Evolutionary conservation across 192 early-diverging fungal species (phyloP).

Genomic region (Spizellomyces sp.): DNA sequence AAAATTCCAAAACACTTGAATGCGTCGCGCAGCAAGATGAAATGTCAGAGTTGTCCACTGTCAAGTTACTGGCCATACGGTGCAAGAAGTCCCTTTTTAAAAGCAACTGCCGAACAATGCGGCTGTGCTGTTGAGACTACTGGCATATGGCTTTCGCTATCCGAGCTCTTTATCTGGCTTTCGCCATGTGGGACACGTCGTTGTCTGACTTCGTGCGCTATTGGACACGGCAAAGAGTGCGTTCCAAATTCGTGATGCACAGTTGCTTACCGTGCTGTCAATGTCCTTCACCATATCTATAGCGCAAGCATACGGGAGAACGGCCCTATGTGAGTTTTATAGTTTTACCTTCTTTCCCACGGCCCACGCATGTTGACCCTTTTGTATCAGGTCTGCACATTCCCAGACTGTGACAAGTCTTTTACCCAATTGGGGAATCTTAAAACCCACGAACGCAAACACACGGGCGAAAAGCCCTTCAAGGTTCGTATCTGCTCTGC

Average conservation of each 20-base stretch:
- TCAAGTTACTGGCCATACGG: conserved; percentile 25
- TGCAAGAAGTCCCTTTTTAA: background rate
- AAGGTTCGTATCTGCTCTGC: conserved; percentile 32
- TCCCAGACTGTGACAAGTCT: conserved; percentile 63
- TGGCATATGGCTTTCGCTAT: too few species aligned
- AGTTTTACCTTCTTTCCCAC: background rate
- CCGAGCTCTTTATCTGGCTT: too few species aligned
- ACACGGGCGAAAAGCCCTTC: conserved; percentile 58
- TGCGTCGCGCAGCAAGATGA: too few species aligned
- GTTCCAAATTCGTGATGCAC: too few species aligned
- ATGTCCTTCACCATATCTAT: conserved; percentile 29
- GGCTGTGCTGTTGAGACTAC: too few species aligned
- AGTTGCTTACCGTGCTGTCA: conserved; percentile 9
- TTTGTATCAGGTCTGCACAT: conserved; percentile 31
- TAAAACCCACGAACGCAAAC: conserved; percentile 60
- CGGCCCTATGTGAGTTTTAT: conserved; percentile 48
- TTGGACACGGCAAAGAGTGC: too few species aligned
- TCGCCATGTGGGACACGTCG: too few species aligned
- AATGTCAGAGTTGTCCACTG: background rate
- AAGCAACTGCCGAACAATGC: too few species aligned
- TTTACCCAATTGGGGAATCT: conserved; percentile 84
- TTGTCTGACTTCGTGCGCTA: too few species aligned
- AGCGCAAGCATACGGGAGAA: conserved; percentile 66
- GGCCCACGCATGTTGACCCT: background rate
- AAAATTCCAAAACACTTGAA: too few species aligned